Evolutionary conservation across 2,329 filamentous ascomycete species (phyloP).

Genomic region (Cladophialophora exuberans): DNA sequence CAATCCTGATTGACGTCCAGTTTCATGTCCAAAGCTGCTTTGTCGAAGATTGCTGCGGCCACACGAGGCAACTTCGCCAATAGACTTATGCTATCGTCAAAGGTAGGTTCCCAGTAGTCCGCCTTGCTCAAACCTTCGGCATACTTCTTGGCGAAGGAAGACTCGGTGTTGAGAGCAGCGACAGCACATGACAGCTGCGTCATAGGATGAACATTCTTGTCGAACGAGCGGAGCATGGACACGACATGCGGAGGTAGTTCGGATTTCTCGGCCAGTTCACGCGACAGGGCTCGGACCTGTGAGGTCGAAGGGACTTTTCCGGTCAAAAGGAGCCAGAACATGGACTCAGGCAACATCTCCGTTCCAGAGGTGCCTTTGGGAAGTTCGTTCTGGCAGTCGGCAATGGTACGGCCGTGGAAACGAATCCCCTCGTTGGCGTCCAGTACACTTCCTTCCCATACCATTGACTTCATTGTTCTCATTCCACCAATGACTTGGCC

Average conservation of each 20-base stretch:
- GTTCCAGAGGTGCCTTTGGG: conserved; percentile 90
- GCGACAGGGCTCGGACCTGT: conserved; percentile 81
- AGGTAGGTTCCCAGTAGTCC: conserved; percentile 98
- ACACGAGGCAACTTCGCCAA: conserved; percentile 96
- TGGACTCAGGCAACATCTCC: conserved; percentile 97
- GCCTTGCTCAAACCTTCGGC: conserved; percentile 89
- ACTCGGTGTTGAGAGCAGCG: conserved; percentile 92
- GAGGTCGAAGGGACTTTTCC: conserved; percentile 82
- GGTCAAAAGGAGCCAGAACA: conserved; percentile 98
- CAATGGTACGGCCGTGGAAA: conserved; percentile 97
- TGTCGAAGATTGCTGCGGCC: conserved; percentile 97
- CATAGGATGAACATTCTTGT: conserved; percentile 92
- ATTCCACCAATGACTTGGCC: conserved; percentile 95
- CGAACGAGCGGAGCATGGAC: conserved; percentile 88
- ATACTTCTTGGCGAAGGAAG: conserved; percentile 90
- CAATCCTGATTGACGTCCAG: conserved; percentile 87
- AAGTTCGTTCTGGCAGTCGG: conserved; percentile 91
- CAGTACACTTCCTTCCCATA: conserved; percentile 97
- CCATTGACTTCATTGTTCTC: conserved; percentile 96
- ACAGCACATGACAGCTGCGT: conserved; percentile 96
- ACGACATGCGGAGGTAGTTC: conserved; percentile 79
- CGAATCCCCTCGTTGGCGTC: conserved; percentile 97
- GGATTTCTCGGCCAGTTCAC: conserved; percentile 84
- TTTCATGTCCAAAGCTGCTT: conserved; percentile 72
- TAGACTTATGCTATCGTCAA: conserved; percentile 91